Conservation (phyloP, 176 grass and related monocot species). For the Oryza coarctata region DNA sequence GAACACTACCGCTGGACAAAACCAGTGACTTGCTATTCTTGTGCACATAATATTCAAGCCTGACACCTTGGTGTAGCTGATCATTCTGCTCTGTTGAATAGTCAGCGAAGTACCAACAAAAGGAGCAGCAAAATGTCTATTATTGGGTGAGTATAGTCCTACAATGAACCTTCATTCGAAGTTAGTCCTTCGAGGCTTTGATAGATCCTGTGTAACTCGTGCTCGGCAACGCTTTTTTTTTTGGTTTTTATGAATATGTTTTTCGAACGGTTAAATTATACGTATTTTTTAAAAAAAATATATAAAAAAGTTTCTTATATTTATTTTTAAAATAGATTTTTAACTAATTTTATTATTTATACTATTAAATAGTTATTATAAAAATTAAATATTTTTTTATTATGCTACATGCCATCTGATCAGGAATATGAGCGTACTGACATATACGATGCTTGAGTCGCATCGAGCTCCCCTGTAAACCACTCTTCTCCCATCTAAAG, state of each 20-base stretch:
- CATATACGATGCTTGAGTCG: not conserved
- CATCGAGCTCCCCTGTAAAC: not conserved
- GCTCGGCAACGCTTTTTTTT: too few relatives aligned
- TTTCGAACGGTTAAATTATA: too few relatives aligned
- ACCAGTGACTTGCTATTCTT: not conserved
- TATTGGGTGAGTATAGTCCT: not conserved
- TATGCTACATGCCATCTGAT: too few relatives aligned
- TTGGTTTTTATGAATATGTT: too few relatives aligned
- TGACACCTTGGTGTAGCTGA: not conserved
- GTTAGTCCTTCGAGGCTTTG: not conserved
- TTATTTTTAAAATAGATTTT: too few relatives aligned
- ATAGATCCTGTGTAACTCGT: not conserved
- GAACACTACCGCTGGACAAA: not conserved
- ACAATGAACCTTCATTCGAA: not conserved
- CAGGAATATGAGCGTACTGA: not conserved
- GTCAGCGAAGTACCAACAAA: not conserved
- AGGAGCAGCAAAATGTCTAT: not conserved
- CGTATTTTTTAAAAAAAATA: too few relatives aligned
- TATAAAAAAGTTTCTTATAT: too few relatives aligned
- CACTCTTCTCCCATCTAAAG: not conserved
- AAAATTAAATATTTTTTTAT: too few relatives aligned
- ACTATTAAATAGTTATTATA: too few relatives aligned
- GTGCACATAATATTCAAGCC: not conserved
- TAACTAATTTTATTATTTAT: too few relatives aligned
- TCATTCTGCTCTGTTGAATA: not conserved